These are phyloP conservation scores for Fusarium newnesense DNA, from an alignment of 2,329 filamentous ascomycete genomes.

Conservation along the genomic window DNA sequence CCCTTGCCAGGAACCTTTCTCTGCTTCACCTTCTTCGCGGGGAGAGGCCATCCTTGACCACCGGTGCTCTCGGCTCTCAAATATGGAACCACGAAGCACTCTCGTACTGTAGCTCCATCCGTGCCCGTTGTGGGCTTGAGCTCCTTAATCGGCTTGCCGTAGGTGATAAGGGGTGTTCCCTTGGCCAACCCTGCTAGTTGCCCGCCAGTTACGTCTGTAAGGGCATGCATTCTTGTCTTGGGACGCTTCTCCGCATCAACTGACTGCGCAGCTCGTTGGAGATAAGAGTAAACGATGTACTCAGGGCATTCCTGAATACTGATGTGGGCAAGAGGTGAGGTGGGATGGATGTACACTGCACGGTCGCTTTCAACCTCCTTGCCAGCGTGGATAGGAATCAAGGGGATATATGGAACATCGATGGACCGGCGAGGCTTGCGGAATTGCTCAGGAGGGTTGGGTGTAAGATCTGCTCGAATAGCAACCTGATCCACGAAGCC, in stretches of 20 bases:
- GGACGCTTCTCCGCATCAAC: constrained; percentile 64
- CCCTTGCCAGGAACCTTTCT: constrained; percentile 76
- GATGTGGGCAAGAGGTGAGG: constrained; percentile 79
- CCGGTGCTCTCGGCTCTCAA: constrained; percentile 74
- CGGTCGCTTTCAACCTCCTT: constrained; percentile 62
- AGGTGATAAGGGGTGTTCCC: constrained; percentile 83
- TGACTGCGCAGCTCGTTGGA: constrained; percentile 73
- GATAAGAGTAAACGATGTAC: constrained; percentile 87
- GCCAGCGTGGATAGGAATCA: constrained; percentile 72
- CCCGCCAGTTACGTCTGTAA: constrained; percentile 80
- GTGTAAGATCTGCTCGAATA: constrained; percentile 87
- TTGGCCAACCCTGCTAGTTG: constrained; percentile 84
- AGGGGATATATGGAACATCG: constrained; percentile 89
- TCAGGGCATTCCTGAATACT: constrained; percentile 80
- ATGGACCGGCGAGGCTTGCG: constrained; percentile 85
- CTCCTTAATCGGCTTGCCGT: constrained; percentile 93
- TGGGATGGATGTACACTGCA: constrained; percentile 88
- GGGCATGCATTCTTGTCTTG: constrained; percentile 87
- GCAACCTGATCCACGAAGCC: constrained; percentile 96
- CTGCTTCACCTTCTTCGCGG: constrained; percentile 86
- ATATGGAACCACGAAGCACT: constrained; percentile 86
- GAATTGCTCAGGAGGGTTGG: constrained; percentile 72
- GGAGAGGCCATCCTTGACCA: constrained; percentile 83
- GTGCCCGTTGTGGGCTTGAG: constrained; percentile 59
- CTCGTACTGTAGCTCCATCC: constrained; percentile 61